Conservation (phyloP, 371 early-diverging fungal genomes). For the Blakeslea trispora region DNA sequence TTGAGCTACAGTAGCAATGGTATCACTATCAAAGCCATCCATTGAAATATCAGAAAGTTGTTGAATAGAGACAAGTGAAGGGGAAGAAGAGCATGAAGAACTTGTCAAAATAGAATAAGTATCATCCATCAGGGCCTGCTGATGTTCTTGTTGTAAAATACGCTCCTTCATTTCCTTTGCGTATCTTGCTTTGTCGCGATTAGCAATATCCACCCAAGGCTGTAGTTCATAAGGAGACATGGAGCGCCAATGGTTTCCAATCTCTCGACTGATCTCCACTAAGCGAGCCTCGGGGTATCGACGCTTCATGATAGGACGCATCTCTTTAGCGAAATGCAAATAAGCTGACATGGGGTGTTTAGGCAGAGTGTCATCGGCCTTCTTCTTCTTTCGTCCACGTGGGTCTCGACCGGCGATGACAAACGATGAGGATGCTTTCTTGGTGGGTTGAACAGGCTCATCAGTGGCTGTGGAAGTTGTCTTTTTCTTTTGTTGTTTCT, state of each 20-base stretch:
- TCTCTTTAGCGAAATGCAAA: conserved; percentile 64
- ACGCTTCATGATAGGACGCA: conserved; percentile 59
- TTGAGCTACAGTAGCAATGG: conserved; percentile 27
- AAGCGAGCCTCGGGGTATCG: conserved; percentile 58
- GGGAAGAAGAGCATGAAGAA: conserved; percentile 4
- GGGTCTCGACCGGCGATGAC: conserved; percentile 33
- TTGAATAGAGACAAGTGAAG: not conserved
- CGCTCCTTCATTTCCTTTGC: conserved; percentile 63
- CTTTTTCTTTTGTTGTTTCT: too few relatives aligned
- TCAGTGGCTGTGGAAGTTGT: too few relatives aligned
- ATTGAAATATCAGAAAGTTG: conserved; percentile 2
- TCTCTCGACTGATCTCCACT: conserved; percentile 65
- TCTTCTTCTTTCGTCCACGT: conserved; percentile 63
- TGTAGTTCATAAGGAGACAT: conserved; percentile 51
- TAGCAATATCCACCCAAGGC: conserved; percentile 66
- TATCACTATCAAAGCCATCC: conserved; percentile 23
- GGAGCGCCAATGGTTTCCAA: conserved; percentile 66
- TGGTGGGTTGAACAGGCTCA: conserved; percentile 8
- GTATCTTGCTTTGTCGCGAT: conserved; percentile 73
- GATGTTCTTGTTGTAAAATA: conserved; percentile 29
- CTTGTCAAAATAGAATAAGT: too few relatives aligned
- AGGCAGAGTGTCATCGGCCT: conserved; percentile 67
- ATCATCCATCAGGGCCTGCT: conserved; percentile 5
- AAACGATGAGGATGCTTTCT: conserved; percentile 26
- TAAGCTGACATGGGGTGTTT: conserved; percentile 82